These are phyloP conservation scores for Vitis hybrid DNA, from an alignment of 177 flowering plant genomes.

Conservation along the genomic window DNA sequence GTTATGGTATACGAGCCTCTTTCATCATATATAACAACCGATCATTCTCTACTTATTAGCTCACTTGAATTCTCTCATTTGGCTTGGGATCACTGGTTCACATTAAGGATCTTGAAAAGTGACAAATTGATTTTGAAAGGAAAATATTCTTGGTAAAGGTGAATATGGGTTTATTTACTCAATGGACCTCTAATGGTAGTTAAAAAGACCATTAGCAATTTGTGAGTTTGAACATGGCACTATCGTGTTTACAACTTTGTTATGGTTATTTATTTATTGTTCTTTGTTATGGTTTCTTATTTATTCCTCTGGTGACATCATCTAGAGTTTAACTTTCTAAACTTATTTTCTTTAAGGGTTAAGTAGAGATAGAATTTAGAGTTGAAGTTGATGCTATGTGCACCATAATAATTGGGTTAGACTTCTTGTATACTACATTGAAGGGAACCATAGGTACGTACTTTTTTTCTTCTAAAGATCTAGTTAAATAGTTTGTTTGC, in stretches of 20 bases:
- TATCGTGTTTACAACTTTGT: neutral
- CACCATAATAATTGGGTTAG: slow-evolving; percentile 88
- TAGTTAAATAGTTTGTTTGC: too few relatives aligned
- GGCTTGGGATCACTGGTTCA: slow-evolving; percentile 97
- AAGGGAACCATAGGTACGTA: slow-evolving; percentile 77
- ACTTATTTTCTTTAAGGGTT: slow-evolving; percentile 48
- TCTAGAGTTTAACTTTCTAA: slow-evolving; percentile 4
- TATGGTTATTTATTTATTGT: too few relatives aligned
- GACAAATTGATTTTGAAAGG: slow-evolving; percentile 71
- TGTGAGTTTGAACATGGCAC: slow-evolving; percentile 43
- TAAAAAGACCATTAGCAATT: slow-evolving; percentile 76
- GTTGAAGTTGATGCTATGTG: slow-evolving; percentile 95
- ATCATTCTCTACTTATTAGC: slow-evolving; percentile 71
- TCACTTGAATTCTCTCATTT: slow-evolving; percentile 85
- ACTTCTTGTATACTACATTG: slow-evolving; percentile 72
- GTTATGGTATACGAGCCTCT: slow-evolving; percentile 44
- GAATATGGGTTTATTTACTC: slow-evolving; percentile 86
- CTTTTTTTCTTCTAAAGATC: neutral
- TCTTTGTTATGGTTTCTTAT: neutral
- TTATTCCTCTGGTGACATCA: neutral
- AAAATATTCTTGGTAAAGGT: slow-evolving; percentile 81
- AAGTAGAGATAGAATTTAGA: slow-evolving; percentile 89
- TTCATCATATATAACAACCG: slow-evolving; percentile 58
- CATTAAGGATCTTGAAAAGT: slow-evolving; percentile 84
- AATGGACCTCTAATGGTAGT: slow-evolving; percentile 85